A percentile compares a stretch with the other conserved stretches of the same genome.
phyloP scores from a whole-genome alignment of 345 rosid species.

The Firmiana major region DNA sequence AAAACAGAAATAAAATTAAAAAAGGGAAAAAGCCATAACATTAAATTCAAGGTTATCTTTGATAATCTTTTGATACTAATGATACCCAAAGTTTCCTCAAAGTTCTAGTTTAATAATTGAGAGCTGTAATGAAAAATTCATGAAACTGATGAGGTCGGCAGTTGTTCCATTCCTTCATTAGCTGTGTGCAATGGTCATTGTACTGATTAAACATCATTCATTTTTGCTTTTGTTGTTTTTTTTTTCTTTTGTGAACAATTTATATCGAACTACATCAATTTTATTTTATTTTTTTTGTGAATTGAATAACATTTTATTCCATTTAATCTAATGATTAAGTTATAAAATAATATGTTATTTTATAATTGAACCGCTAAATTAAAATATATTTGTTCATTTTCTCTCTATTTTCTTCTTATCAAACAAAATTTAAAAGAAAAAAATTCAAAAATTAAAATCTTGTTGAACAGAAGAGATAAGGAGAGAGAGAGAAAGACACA shows the following conservation, averaged over 20 bases:
- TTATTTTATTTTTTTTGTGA: background rate
- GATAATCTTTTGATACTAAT: background rate
- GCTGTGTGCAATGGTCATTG: background rate
- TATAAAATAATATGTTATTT: no score
- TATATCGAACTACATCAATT: background rate
- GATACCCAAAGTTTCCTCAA: background rate
- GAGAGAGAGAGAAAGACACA: constrained; percentile 13
- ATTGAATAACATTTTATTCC: background rate
- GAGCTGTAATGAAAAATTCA: no score
- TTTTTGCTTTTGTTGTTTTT: background rate
- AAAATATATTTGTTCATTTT: no score
- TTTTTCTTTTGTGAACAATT: background rate
- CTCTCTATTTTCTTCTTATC: no score
- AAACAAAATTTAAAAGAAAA: background rate
- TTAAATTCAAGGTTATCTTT: no score
- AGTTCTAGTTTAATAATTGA: background rate
- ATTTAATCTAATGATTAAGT: no score
- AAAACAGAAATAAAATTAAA: background rate
- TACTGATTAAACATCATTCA: background rate
- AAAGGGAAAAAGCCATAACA: no score
- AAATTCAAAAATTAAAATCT: background rate
- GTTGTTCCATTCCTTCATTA: background rate
- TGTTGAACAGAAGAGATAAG: background rate
- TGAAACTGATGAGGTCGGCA: background rate
- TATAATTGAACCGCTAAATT: no score